Base-by-base conservation (phyloP, 129 eudicot genomes). In the Centella asiatica region DNA sequence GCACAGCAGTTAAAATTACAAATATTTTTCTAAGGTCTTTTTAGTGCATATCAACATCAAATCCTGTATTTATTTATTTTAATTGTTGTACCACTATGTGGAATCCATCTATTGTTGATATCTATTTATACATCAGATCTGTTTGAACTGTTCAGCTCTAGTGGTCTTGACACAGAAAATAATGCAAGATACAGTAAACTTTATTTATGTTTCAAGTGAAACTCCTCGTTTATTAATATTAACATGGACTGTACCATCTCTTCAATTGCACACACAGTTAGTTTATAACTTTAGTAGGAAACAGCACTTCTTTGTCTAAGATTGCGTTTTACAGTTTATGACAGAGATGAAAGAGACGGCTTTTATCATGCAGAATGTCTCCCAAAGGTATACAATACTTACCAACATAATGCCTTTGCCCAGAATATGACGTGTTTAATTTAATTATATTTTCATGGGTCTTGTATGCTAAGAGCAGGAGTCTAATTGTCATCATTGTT, bases 281-380 rank as follows among this genome's bases (percentile, higher is more conserved):
- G 13, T 62, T 22, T 29, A 40, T 18, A 48, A 37, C 45, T 28
- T 18, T 23, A n/a, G 32, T 46, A 20, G 28, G 53, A 66, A 36
- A 26, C 44, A 33, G 22, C 47, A 24, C 59, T 29, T 61, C 46
- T 28, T 29, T 29, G 14, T 56, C 61, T 31, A 22, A 56, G 14
- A 29, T 32, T 31, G n/a, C 6, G 15, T 77, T 50, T 39, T 84
- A 73, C 95, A 92, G 98, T 92, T 87, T 73, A 92, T 87, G 98
- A 92, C 95, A 57, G 95, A 92, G 88, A 92, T 92, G 98, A 84
- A 78, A 76, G 98, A 92, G 74, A 92, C 95, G 0, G 95, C 95
- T 61, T 92, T 92, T 70, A 80, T 92, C 68, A 77, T 92, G 88
- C 98, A 92, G 74, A 92, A 92, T 77, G 84, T 79, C 65, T 74